Evolutionary conservation across 352 stramenopile species (phyloP).

Genomic region (Globisporangium cylindrosporum): DNA sequence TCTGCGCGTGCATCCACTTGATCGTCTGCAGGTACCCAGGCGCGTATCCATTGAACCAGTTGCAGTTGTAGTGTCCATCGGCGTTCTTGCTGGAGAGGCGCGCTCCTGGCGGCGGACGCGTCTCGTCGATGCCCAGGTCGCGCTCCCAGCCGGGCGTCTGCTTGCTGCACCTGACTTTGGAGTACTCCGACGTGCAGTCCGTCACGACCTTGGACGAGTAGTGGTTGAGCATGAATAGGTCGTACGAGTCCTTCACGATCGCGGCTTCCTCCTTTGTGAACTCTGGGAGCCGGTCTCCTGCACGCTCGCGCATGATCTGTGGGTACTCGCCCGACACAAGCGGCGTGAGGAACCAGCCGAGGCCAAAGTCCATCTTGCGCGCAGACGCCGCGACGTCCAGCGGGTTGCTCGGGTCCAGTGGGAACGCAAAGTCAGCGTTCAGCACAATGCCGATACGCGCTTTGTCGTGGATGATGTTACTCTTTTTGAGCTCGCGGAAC

Average conservation of each 20-base stretch:
- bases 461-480: conserved; percentile 26
- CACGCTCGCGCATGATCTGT: conserved; percentile 76
- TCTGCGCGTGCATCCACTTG: conserved; percentile 34
- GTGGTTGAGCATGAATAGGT: conserved; percentile 96
- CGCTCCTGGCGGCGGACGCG: conserved; percentile 51
- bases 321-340: conserved; percentile 92
- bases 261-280: conserved; percentile 80
- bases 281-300: conserved; percentile 74
- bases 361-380: conserved; percentile 85
- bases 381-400: conserved; percentile 60
- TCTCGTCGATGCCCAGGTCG: conserved; percentile 48
- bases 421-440: conserved; percentile 73
- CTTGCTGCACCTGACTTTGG: conserved; percentile 26
- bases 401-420: conserved; percentile 61
- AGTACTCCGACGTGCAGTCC: conserved; percentile 42
- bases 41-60: conserved; percentile 43
- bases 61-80: conserved; percentile 38
- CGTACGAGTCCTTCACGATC: conserved; percentile 78
- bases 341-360: conserved; percentile 91
- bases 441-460: conserved; percentile 92
- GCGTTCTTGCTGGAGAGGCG: conserved; percentile 36
- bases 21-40: conserved; percentile 42
- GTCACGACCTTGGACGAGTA: conserved; percentile 78
- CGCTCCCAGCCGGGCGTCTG: conserved; percentile 38
- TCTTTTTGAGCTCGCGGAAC: conserved; percentile 56